Conservation (phyloP, 306 rosid species). For the Mimosa pudica region DNA sequence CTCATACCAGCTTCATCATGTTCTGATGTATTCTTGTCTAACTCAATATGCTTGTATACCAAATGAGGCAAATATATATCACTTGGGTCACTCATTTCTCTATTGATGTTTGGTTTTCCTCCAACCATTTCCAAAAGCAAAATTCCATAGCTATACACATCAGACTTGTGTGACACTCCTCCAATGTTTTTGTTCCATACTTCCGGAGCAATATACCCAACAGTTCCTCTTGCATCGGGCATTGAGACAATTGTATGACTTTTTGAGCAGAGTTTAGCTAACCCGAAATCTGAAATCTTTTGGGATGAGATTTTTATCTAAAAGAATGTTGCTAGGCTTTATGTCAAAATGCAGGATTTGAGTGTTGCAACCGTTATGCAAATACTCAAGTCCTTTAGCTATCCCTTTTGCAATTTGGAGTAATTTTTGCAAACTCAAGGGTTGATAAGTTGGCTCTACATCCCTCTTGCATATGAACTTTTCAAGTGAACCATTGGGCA, state of each 20-base stretch:
- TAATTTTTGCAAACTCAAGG: constrained; percentile 38
- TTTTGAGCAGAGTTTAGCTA: constrained; percentile 40
- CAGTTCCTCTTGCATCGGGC: constrained; percentile 43
- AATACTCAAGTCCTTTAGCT: constrained; percentile 49
- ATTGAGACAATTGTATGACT: constrained; percentile 40
- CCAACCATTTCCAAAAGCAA: constrained; percentile 49
- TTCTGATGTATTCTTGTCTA: constrained; percentile 1
- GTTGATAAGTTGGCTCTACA: background rate
- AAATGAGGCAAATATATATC: constrained; percentile 42
- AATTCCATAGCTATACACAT: constrained; percentile 54
- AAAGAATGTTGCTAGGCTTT: constrained; percentile 50
- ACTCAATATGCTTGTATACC: constrained; percentile 35
- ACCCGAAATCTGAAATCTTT: constrained; percentile 53
- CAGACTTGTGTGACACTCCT: constrained; percentile 45
- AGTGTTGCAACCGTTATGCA: constrained; percentile 52
- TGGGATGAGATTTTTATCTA: constrained; percentile 41
- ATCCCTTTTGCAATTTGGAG: constrained; percentile 38
- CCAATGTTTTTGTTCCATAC: constrained; percentile 42
- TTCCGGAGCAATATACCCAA: constrained; percentile 50
- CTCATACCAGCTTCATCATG: background rate
- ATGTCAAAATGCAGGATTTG: constrained; percentile 51
- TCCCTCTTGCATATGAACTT: constrained; percentile 35
- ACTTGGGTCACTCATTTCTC: constrained; percentile 25
- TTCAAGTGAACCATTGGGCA: constrained; percentile 57
- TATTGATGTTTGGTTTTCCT: constrained; percentile 31